These are phyloP conservation scores for Colletotrichum graminicola DNA, from an alignment of 2,329 filamentous ascomycete species.

Conservation along the genomic window DNA sequence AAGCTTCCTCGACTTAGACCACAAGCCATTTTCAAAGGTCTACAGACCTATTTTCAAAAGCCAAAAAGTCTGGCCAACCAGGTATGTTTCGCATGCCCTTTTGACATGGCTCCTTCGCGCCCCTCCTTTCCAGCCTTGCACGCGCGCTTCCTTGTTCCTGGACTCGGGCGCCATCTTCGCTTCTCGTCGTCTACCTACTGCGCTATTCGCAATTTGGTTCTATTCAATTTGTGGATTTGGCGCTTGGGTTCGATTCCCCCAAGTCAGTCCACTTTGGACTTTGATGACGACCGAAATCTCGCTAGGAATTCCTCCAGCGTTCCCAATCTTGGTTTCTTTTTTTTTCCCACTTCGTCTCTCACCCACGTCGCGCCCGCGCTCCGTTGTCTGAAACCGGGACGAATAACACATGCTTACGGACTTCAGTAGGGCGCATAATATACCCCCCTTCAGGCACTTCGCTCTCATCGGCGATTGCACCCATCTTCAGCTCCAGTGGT, in stretches of 20 bases:
- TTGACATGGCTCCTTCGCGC: constrained; percentile 38
- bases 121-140: constrained; percentile 39
- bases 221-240: background rate
- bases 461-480: constrained; percentile 34
- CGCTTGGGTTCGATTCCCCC: background rate
- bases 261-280: background rate
- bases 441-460: constrained; percentile 25
- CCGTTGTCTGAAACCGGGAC: constrained; percentile 32
- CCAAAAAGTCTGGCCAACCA: constrained; percentile 38
- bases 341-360: background rate
- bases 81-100: constrained; percentile 38
- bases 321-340: background rate
- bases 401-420: constrained; percentile 37
- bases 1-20: constrained; percentile 41
- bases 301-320: background rate
- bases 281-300: background rate
- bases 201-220: constrained; percentile 12
- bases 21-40: constrained; percentile 20
- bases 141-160: constrained; percentile 38
- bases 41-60: constrained; percentile 14
- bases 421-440: constrained; percentile 32
- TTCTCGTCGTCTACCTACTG: constrained; percentile 7
- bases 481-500: constrained; percentile 24
- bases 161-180: constrained; percentile 24
- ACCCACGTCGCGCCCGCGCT: constrained; percentile 10